Evolutionary conservation across 2,329 filamentous ascomycete genomes (phyloP).

Genomic region (Hymenoscyphus fructigenus): DNA sequence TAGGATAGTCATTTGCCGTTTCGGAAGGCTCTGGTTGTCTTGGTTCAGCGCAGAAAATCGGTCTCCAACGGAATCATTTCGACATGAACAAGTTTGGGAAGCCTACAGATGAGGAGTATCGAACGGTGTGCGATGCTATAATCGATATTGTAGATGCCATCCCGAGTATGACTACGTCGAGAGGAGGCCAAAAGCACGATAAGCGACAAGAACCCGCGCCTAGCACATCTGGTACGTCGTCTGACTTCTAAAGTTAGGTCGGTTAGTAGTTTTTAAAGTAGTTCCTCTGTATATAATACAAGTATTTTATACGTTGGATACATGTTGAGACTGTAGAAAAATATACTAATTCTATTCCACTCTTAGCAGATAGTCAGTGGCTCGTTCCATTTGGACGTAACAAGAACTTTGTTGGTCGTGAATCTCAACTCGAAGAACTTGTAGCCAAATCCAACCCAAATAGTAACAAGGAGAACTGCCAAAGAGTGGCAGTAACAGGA

Average conservation of each 20-base stretch:
- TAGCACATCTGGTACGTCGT: background rate
- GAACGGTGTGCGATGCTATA: background rate
- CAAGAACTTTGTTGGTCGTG: constrained; percentile 3
- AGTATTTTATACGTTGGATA: background rate
- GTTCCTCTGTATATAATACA: background rate
- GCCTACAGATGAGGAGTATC: background rate
- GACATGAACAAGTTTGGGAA: background rate
- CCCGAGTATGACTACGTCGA: background rate
- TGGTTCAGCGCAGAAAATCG: background rate
- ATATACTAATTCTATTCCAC: background rate
- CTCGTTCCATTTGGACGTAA: constrained; percentile 23
- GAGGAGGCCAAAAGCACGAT: background rate
- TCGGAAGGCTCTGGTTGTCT: background rate
- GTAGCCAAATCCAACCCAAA: background rate
- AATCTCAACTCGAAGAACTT: constrained; percentile 2
- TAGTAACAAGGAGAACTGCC: background rate
- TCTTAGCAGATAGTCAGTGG: constrained; percentile 23
- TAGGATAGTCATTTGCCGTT: background rate
- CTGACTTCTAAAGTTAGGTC: background rate
- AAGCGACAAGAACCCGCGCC: background rate
- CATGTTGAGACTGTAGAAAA: background rate
- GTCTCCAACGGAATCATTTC: background rate
- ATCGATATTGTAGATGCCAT: background rate
- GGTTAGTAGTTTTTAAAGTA: background rate
- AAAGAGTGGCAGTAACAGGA: constrained; percentile 6